These are phyloP conservation scores for Aspergillus sp. DNA, from an alignment of 2,329 filamentous ascomycete species.

Conservation along the genomic window DNA sequence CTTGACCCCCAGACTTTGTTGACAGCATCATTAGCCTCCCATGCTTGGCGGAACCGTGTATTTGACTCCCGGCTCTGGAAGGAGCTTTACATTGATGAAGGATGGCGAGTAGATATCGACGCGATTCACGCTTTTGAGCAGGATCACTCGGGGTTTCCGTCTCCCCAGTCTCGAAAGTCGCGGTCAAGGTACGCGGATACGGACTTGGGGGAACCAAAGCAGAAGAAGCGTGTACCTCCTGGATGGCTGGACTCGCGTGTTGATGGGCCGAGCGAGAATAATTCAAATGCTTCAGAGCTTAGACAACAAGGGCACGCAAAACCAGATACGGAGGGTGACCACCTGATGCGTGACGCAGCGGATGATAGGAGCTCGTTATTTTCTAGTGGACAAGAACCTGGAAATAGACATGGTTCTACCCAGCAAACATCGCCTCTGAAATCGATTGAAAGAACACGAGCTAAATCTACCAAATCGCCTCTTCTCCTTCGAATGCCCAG, in stretches of 20 bases:
- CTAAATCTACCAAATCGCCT: conserved; percentile 30
- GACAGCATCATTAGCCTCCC: conserved; percentile 74
- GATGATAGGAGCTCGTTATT: conserved; percentile 22
- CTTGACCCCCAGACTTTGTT: conserved; percentile 80
- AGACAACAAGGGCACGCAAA: conserved; percentile 9
- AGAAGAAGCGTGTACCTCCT: conserved; percentile 53
- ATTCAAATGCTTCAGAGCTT: conserved; percentile 3
- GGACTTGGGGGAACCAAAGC: conserved; percentile 51
- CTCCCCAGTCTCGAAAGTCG: conserved; percentile 46
- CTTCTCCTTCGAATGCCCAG: conserved; percentile 34
- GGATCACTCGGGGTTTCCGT: conserved; percentile 39
- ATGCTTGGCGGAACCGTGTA: conserved; percentile 77
- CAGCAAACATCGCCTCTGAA: conserved; percentile 11
- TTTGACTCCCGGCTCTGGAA: conserved; percentile 86
- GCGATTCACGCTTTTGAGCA: conserved; percentile 70
- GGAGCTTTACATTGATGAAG: conserved; percentile 76
- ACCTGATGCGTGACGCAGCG: conserved; percentile 44
- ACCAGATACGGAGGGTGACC: conserved; percentile 41
- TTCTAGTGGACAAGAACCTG: conserved; percentile 19
- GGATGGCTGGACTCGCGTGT: conserved; percentile 43
- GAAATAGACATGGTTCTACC: conserved; percentile 10
- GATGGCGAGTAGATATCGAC: conserved; percentile 71
- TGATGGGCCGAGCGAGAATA: conserved; percentile 24
- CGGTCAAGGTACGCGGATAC: conserved; percentile 48
- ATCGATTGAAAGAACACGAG: conserved; percentile 14